Base-by-base conservation (phyloP, 2,329 filamentous ascomycete genomes). In the Rutstroemia sp. region DNA sequence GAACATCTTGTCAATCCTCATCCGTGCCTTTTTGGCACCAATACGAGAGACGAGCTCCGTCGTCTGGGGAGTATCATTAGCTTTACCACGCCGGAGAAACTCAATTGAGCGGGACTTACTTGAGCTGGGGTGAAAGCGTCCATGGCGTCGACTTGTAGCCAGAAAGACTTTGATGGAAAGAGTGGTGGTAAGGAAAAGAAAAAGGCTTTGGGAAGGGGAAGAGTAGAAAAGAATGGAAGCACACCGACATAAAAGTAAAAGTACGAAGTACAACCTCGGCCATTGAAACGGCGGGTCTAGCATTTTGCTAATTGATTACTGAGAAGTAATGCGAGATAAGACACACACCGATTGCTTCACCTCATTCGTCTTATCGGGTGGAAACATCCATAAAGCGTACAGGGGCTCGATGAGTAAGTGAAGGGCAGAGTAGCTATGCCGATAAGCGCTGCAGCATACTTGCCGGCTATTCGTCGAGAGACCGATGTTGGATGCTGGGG, bases 1-100 rank as follows among this genome's bases (percentile, higher is more conserved):
- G 61, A 81, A 79, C 42, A 80, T 70, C 60, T 80, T 81, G 63
- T 79, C 75, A 4, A 75, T 67, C 9, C 77, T 71, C 75, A 77
- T 80, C 55, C 76, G 73, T 9, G 76, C 77, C 64, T 81, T 82
- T 53, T 71, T 71, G 25, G 71, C 71, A 5, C 79, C 80, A n/a
- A 75, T 71, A 10, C 76, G 73, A 1, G 74, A 75, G 56, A 79
- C 71, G 16, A 79, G 68, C 67, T 81, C 77, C 7, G 75, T 74
- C 38, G 78, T 75, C 68, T 82, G 25, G 10, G 4, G n/a, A 46
- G 10, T 25, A 21, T 6, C 42, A 23, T 46, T 46, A 21, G 12
- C 2, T 10, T 19, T 18, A 23, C 5, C 12, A 4, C 0, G 42
- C 21, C 6, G 21, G 6, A 23, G 18, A 25, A 52, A 21, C 21